These are phyloP conservation scores for Podaxis sp. DNA, from an alignment of 768 basidiomycete genomes.

Conservation along the genomic window DNA sequence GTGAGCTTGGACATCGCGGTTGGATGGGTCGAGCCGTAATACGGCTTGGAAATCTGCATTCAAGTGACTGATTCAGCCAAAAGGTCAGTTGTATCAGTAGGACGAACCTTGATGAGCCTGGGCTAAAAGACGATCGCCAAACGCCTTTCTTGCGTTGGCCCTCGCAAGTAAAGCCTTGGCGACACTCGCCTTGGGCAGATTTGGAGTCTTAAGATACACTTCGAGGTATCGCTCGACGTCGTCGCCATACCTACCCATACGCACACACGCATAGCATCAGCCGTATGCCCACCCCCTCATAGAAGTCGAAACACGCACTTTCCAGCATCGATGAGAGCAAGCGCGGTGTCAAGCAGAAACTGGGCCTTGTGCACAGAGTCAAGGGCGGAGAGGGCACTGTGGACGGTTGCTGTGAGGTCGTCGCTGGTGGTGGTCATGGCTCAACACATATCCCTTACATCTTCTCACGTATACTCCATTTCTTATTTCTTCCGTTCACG, in stretches of 20 bases:
- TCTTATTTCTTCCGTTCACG: background rate
- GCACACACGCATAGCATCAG: background rate
- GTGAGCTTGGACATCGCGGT: conserved; percentile 49
- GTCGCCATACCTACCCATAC: conserved; percentile 48
- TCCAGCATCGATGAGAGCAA: conserved; percentile 48
- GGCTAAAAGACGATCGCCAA: conserved; percentile 53
- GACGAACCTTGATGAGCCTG: conserved; percentile 56
- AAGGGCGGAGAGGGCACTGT: conserved; percentile 45
- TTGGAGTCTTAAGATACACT: conserved; percentile 61
- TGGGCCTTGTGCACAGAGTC: conserved; percentile 44
- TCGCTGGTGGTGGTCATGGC: conserved; percentile 34
- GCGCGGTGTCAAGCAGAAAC: conserved; percentile 47
- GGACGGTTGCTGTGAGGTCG: conserved; percentile 51
- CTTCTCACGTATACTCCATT: conserved; percentile 1
- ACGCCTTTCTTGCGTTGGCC: conserved; percentile 54
- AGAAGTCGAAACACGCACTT: conserved; percentile 32
- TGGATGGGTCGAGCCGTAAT: conserved; percentile 57
- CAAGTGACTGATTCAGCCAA: background rate
- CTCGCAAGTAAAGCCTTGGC: conserved; percentile 56
- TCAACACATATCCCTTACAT: background rate
- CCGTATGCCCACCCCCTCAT: background rate
- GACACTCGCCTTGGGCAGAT: conserved; percentile 47
- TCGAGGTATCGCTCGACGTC: conserved; percentile 67
- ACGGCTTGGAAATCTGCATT: conserved; percentile 59
- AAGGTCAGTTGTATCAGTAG: background rate